phyloP scores from a whole-genome alignment of 2,329 filamentous ascomycete species.

The Pseudogymnoascus sp. region DNA sequence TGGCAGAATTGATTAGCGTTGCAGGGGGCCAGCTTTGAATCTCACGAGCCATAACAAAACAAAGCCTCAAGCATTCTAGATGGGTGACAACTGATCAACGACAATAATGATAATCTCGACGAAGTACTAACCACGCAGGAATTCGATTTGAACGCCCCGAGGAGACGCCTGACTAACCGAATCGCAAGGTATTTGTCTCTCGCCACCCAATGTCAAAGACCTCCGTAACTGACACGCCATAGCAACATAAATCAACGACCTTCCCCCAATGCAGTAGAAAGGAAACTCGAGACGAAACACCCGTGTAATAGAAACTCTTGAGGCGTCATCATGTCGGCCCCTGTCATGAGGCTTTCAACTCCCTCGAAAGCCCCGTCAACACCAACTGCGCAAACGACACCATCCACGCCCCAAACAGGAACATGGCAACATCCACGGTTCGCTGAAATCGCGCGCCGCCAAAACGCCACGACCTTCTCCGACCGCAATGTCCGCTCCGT shows the following conservation, averaged over 20 bases:
- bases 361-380: constrained; percentile 28
- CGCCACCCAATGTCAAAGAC: not conserved
- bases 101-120: constrained; percentile 9
- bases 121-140: constrained; percentile 10
- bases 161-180: not conserved
- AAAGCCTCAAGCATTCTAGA: not conserved
- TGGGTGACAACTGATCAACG: constrained; percentile 5
- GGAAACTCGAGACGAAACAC: not conserved
- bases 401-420: constrained; percentile 45
- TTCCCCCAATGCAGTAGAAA: not conserved
- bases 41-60: constrained; percentile 9
- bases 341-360: not conserved
- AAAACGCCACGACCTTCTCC: constrained; percentile 71
- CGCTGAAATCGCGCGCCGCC: constrained; percentile 76
- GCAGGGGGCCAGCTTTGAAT: constrained; percentile 7
- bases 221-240: not conserved
- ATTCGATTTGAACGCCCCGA: not conserved
- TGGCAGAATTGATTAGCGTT: constrained; percentile 10
- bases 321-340: not conserved
- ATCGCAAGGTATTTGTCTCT: not conserved
- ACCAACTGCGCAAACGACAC: constrained; percentile 22
- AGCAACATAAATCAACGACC: not conserved
- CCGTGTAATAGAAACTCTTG: not conserved
- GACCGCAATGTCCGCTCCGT: constrained; percentile 69
- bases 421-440: constrained; percentile 88